Base-by-base conservation (phyloP, 2,329 filamentous ascomycete species). In the Beauveria medogensis region DNA sequence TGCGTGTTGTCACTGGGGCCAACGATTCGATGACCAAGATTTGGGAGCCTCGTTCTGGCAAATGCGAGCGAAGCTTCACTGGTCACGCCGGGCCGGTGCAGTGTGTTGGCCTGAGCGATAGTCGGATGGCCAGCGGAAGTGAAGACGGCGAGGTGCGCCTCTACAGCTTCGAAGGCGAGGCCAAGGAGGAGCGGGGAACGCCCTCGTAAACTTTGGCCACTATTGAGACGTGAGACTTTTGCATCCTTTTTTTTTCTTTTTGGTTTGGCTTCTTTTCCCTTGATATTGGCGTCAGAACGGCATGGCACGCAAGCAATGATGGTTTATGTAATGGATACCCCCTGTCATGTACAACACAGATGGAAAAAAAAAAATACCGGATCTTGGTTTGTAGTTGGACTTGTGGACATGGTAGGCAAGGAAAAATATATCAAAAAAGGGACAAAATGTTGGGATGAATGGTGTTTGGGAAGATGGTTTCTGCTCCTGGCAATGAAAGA, bases 1-100 rank as follows among this genome's bases (percentile, higher is more conserved):
- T 97, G 22, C 86, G 94, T 12, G 85, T 96, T 18, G 91, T 97
- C 16, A 91, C 89, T 20, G 93, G 92, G 0, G 90, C 91, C 12
- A 92, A 97, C 72, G 94, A 99, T 74, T 87, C 91, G 47, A 95
- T 93, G 85, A 90, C 96, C 68, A 97, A 97, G 77, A 73, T 83
- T 37, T 99, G 94, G 94, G 93, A 97, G 74, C 90, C 93, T 18
- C 80, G 92, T 61, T 92, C 90, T 1, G 94, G 94, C 30, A 91
- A 90, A 69, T 96, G 92, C 73, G 92, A 97, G 72, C 82, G 92
- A 54, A 97, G 92, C 3, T 93, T 96, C 70, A 92, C 91, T 2
- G 92, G 92, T 0, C 94, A 97, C 73, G 84, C 87, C 1, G 93
- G 91, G 0, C 92, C 94, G 0, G 92, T 97, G 3, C 97, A 92